Evolutionary conservation across 2,329 filamentous ascomycete genomes (phyloP).

Genomic region (Tolypocladium endophyticum): DNA sequence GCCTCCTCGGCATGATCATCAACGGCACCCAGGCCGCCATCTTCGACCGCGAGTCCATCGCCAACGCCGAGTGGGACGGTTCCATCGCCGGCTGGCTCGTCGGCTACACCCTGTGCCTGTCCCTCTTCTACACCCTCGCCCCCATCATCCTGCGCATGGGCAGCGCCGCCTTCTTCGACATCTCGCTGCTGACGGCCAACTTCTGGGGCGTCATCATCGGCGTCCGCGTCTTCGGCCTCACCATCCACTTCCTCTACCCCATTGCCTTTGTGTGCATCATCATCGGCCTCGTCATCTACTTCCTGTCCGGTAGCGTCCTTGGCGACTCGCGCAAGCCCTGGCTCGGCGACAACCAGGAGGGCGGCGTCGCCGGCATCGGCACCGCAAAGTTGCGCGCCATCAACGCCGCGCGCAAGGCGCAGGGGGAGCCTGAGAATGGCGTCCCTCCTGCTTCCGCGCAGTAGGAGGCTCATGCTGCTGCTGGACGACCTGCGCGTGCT

Average conservation of each 20-base stretch:
- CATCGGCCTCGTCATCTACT: constrained; percentile 76
- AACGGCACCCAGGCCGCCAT: constrained; percentile 85
- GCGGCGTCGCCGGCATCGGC: constrained; percentile 67
- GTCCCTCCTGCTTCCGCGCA: background rate
- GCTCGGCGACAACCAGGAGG: constrained; percentile 79
- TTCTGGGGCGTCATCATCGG: constrained; percentile 97
- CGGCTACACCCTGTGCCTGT: constrained; percentile 80
- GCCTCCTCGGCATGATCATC: constrained; percentile 79
- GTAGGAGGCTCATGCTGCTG: background rate
- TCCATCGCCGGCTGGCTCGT: constrained; percentile 66
- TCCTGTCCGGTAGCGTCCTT: constrained; percentile 68
- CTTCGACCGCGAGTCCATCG: constrained; percentile 57
- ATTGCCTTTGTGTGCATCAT: constrained; percentile 93
- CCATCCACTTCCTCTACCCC: constrained; percentile 84
- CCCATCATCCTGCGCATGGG: constrained; percentile 84
- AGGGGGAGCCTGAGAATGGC: constrained; percentile 18
- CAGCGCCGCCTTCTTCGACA: constrained; percentile 91
- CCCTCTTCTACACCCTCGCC: constrained; percentile 78
- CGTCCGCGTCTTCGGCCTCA: constrained; percentile 69
- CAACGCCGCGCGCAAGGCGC: constrained; percentile 38
- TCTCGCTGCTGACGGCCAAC: constrained; percentile 84
- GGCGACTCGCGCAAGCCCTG: constrained; percentile 92
- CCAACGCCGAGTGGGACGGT: constrained; percentile 6
- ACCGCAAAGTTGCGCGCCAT: constrained; percentile 73
- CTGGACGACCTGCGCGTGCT: background rate